These are phyloP conservation scores for Thozetella sp. DNA, from an alignment of 495 filamentous ascomycete species.

Conservation along the genomic window DNA sequence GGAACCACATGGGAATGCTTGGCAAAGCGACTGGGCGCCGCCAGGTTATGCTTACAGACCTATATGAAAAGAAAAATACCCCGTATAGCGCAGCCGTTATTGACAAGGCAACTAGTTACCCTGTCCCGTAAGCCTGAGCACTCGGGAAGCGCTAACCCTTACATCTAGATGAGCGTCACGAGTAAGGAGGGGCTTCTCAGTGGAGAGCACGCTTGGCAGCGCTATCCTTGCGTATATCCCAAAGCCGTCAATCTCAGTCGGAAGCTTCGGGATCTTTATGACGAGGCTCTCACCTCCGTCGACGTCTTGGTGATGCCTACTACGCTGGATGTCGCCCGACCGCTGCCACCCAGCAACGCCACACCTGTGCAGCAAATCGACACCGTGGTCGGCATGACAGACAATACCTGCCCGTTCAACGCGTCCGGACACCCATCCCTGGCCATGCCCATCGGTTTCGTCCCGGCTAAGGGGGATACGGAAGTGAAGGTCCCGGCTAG, in stretches of 20 bases:
- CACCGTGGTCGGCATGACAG: conserved; percentile 46
- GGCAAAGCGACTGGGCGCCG: conserved; percentile 16
- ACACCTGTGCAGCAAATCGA: conserved; percentile 39
- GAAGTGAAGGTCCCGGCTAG: conserved; percentile 53
- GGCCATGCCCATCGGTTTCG: conserved; percentile 55
- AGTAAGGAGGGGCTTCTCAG: conserved; percentile 41
- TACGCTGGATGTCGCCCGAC: conserved; percentile 33
- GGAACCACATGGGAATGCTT: conserved; percentile 12
- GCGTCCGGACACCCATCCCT: conserved; percentile 60
- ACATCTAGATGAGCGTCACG: conserved; percentile 12
- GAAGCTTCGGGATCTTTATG: conserved; percentile 43
- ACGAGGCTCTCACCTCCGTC: conserved; percentile 38
- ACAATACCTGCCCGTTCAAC: conserved; percentile 61
- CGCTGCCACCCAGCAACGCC: conserved; percentile 24
- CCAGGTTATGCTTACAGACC: conserved; percentile 19
- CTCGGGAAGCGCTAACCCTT: neutral
- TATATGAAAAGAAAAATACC: conserved; percentile 13
- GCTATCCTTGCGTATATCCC: conserved; percentile 18
- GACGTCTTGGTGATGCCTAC: conserved; percentile 55
- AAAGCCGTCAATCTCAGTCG: conserved; percentile 26
- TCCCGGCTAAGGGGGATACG: conserved; percentile 39
- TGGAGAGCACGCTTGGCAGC: conserved; percentile 28
- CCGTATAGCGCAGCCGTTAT: conserved; percentile 11
- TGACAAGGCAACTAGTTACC: conserved; percentile 10
- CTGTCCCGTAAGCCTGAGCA: neutral